Conservation (phyloP, 345 rosid species). For the Adansonia digitata region DNA sequence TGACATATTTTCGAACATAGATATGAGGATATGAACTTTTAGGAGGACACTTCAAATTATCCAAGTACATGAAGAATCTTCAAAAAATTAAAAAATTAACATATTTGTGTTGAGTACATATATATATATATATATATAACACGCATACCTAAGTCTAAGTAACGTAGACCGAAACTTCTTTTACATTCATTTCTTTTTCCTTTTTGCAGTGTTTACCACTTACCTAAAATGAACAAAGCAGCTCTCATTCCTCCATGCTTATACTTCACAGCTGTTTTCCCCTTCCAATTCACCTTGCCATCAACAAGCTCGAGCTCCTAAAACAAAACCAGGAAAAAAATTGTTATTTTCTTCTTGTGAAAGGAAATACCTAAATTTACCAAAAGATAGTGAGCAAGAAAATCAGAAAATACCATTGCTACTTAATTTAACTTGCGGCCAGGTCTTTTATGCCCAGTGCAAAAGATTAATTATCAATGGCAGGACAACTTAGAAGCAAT, state of each 20-base stretch:
- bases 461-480: not conserved
- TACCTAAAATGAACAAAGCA: conserved; percentile 38
- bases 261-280: conserved; percentile 39
- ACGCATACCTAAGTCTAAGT: too few species aligned
- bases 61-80: too few species aligned
- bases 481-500: not conserved
- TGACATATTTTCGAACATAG: too few species aligned
- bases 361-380: not conserved
- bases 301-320: conserved; percentile 39
- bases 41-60: too few species aligned
- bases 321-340: conserved; percentile 3
- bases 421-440: not conserved
- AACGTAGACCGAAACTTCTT: too few species aligned
- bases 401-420: not conserved
- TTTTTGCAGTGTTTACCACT: not conserved
- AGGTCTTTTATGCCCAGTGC: not conserved
- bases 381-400: not conserved
- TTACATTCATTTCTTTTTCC: not conserved
- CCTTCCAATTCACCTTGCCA: conserved; percentile 60
- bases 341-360: not conserved
- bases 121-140: too few species aligned
- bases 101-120: too few species aligned
- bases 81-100: too few species aligned
- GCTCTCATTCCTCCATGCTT: conserved; percentile 50
- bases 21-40: too few species aligned